phyloP scores from a whole-genome alignment of 1,284 basidiomycete genomes.

The Ganoderma lucidum region DNA sequence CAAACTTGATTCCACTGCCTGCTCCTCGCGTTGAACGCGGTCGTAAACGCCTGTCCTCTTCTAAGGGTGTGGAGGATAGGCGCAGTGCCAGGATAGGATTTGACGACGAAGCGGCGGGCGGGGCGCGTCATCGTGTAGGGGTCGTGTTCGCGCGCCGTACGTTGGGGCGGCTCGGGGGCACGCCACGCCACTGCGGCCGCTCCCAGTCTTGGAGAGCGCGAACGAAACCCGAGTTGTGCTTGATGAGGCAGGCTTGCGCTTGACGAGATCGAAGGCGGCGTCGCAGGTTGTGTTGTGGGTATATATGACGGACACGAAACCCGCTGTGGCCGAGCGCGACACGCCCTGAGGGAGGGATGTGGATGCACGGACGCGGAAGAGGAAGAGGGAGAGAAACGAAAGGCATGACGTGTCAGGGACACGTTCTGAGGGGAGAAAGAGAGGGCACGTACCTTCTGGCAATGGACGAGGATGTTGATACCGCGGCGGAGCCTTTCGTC shows the following conservation, averaged over 20 bases:
- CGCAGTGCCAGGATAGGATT: too few species aligned
- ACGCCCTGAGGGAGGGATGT: conserved; percentile 56
- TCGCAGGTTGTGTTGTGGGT: conserved; percentile 74
- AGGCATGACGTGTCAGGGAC: neutral
- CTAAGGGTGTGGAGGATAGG: neutral
- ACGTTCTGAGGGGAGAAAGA: conserved; percentile 12
- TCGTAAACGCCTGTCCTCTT: neutral
- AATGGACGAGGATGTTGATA: conserved; percentile 68
- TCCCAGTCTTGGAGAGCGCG: conserved; percentile 41
- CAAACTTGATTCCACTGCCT: neutral
- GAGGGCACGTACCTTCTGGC: conserved; percentile 66
- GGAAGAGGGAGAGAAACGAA: neutral
- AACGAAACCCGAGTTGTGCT: conserved; percentile 69
- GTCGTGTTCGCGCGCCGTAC: conserved; percentile 35
- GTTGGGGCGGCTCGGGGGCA: conserved; percentile 26
- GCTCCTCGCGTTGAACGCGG: neutral
- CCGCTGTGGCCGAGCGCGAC: conserved; percentile 71
- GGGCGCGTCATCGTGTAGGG: conserved; percentile 24
- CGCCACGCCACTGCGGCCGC: conserved; percentile 29
- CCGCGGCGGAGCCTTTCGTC: conserved; percentile 56
- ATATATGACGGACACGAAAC: conserved; percentile 73
- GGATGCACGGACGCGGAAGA: conserved; percentile 19
- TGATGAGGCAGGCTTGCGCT: conserved; percentile 67
- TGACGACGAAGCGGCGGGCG: neutral
- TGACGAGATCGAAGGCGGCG: conserved; percentile 62